Conservation (phyloP, 1,284 basidiomycete species). For the Leccinum cinnamomeum region DNA sequence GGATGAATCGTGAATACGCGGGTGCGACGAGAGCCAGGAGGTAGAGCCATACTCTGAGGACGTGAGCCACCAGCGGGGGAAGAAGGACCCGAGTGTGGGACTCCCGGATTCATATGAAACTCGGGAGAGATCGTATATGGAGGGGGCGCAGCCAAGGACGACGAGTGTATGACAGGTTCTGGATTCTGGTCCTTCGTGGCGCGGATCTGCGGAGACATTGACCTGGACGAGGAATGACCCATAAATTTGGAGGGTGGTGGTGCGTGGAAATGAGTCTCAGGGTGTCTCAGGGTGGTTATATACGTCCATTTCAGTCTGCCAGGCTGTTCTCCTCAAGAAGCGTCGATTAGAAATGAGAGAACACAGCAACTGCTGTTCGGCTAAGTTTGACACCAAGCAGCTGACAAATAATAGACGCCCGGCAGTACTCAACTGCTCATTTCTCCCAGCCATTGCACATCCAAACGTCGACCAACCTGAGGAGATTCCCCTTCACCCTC, state of each 20-base stretch:
- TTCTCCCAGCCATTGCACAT: not conserved
- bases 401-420: not conserved
- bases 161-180: not conserved
- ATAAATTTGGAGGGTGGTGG: not conserved
- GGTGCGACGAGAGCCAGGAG: slow-evolving; percentile 22
- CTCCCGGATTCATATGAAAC: slow-evolving; percentile 5
- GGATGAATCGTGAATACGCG: slow-evolving; percentile 27
- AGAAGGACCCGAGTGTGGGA: slow-evolving; percentile 1
- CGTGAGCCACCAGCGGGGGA: slow-evolving; percentile 1
- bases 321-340: not conserved
- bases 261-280: too few species aligned
- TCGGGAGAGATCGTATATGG: slow-evolving; percentile 18
- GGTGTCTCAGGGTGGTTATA: too few species aligned
- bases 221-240: not conserved
- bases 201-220: not conserved
- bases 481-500: slow-evolving; percentile 25
- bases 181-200: not conserved
- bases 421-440: not conserved
- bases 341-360: not conserved
- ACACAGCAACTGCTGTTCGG: not conserved
- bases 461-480: slow-evolving; percentile 13
- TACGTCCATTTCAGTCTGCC: too few species aligned
- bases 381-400: not conserved
- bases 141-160: slow-evolving; percentile 19
- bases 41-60: slow-evolving; percentile 21